Conservation (phyloP, 768 basidiomycete genomes). For the Suillus subluteus region DNA sequence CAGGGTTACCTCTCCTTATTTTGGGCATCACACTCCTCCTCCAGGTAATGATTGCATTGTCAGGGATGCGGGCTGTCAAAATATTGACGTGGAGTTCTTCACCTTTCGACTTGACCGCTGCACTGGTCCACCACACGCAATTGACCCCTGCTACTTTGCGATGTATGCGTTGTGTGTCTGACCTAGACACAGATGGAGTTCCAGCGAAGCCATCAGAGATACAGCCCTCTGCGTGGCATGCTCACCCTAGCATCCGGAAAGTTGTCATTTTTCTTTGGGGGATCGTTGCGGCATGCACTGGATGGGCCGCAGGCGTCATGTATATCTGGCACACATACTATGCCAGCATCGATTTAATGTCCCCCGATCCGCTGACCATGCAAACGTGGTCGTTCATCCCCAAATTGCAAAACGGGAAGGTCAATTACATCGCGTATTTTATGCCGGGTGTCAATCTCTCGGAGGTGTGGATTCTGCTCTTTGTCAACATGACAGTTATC, state of each 20-base stretch:
- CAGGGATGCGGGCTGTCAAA: conserved; percentile 23
- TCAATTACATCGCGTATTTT: conserved; percentile 25
- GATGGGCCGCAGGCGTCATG: conserved; percentile 26
- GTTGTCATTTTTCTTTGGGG: conserved; percentile 28
- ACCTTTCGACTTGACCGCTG: conserved; percentile 34
- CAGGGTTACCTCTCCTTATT: conserved; percentile 31
- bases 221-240: conserved; percentile 34
- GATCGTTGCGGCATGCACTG: conserved; percentile 24
- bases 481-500: conserved; percentile 25
- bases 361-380: too few relatives aligned
- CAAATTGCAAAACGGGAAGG: background rate
- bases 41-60: conserved; percentile 30
- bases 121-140: conserved; percentile 31
- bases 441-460: conserved; percentile 19
- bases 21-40: conserved; percentile 28
- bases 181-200: conserved; percentile 4
- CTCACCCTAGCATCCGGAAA: conserved; percentile 27
- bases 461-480: conserved; percentile 23
- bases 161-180: conserved; percentile 32
- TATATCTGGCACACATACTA: background rate
- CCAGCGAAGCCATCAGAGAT: conserved; percentile 20
- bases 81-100: conserved; percentile 39
- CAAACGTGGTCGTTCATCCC: conserved; percentile 11
- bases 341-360: background rate
- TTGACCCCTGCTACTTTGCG: conserved; percentile 23